Evolutionary conservation across 2,329 filamentous ascomycete species (phyloP).

Genomic region (Ophiostoma fasciatum): DNA sequence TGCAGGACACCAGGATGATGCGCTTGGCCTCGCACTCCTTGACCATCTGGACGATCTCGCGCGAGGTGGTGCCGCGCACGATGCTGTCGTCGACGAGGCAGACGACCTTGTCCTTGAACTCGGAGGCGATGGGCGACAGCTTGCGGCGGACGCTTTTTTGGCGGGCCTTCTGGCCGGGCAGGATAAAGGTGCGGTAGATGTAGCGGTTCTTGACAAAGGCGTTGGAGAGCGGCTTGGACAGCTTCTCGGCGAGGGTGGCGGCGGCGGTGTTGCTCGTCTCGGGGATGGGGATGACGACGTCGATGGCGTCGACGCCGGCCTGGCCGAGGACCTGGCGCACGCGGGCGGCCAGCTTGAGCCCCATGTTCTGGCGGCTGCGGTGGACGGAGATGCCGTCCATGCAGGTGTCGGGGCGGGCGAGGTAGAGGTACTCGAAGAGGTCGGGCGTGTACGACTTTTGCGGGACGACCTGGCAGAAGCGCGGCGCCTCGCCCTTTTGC

Average conservation of each 20-base stretch:
- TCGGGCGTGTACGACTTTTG: conserved; percentile 63
- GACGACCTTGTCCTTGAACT: conserved; percentile 70
- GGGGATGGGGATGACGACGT: conserved; percentile 31
- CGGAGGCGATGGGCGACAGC: conserved; percentile 70
- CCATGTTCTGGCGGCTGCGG: conserved; percentile 75
- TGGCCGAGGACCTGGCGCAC: conserved; percentile 53
- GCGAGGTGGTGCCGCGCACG: conserved; percentile 44
- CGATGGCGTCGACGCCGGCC: conserved; percentile 59
- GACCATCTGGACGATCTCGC: conserved; percentile 31
- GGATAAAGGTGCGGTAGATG: conserved; percentile 72
- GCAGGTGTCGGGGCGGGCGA: conserved; percentile 64
- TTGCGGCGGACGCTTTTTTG: conserved; percentile 83
- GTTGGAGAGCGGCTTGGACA: conserved; percentile 64
- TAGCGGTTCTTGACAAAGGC: conserved; percentile 86
- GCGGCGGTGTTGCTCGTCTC: conserved; percentile 66
- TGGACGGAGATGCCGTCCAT: conserved; percentile 86
- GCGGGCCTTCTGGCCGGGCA: conserved; percentile 58
- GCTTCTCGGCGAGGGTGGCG: conserved; percentile 55
- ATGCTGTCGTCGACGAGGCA: conserved; percentile 73
- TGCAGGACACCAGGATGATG: conserved; percentile 60
- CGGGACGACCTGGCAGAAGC: conserved; percentile 60
- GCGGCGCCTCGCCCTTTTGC: conserved; percentile 54
- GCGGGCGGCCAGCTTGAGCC: conserved; percentile 60
- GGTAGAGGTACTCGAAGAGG: conserved; percentile 81
- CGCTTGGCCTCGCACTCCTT: conserved; percentile 26